phyloP scores from a whole-genome alignment of 805 yeast genomes.

The Danielia oregonensis region DNA sequence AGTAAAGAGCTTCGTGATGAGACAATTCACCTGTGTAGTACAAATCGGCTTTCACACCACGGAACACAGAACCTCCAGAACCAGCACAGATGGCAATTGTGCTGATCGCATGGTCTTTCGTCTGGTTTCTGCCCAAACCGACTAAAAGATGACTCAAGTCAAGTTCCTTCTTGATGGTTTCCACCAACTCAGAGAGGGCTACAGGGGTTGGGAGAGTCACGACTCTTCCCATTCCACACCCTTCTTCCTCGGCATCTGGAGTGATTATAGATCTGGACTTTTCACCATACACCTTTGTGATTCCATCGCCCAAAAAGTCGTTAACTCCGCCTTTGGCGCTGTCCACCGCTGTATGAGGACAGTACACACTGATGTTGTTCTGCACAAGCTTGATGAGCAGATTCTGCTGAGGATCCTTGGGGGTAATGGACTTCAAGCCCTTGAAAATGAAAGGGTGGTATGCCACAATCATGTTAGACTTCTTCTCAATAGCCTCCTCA shows the following conservation, averaged over 20 bases:
- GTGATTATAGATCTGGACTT: slow-evolving; percentile 36
- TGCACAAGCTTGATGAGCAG: slow-evolving; percentile 71
- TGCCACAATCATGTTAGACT: slow-evolving; percentile 64
- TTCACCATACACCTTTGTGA: slow-evolving; percentile 30
- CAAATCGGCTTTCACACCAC: slow-evolving; percentile 60
- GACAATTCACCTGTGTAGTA: slow-evolving; percentile 90
- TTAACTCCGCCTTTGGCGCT: slow-evolving; percentile 92
- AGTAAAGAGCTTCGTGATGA: slow-evolving; percentile 82
- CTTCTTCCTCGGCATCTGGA: slow-evolving; percentile 40
- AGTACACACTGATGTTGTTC: slow-evolving; percentile 81
- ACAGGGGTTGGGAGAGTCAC: slow-evolving; percentile 46
- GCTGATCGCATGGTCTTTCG: slow-evolving; percentile 33
- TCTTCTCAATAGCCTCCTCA: slow-evolving; percentile 67
- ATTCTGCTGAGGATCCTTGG: slow-evolving; percentile 71
- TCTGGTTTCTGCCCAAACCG: slow-evolving; percentile 34
- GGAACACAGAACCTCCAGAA: slow-evolving; percentile 79
- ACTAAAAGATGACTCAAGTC: slow-evolving; percentile 59
- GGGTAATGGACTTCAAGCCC: slow-evolving; percentile 71
- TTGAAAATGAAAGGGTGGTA: slow-evolving; percentile 92
- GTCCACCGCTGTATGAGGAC: slow-evolving; percentile 96
- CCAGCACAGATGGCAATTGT: slow-evolving; percentile 92
- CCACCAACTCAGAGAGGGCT: slow-evolving; percentile 42
- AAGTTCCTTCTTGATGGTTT: slow-evolving; percentile 50
- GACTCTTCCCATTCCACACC: slow-evolving; percentile 81
- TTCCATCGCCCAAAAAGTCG: slow-evolving; percentile 78